phyloP scores from a whole-genome alignment of 2,329 filamentous ascomycete species.

The Thielaviopsis euricoi region DNA sequence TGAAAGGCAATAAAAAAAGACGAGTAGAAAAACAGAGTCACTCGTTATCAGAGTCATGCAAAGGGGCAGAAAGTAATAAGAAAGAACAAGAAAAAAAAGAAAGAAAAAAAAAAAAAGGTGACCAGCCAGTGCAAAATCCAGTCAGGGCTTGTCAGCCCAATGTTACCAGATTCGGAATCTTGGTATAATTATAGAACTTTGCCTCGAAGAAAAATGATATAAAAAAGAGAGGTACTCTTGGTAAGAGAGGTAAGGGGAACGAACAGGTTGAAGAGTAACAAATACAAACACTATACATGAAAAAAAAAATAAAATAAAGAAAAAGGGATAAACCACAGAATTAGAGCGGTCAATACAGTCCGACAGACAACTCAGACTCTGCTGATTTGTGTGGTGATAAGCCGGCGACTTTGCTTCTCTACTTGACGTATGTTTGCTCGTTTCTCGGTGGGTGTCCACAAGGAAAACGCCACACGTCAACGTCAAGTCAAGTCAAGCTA shows the following conservation, averaged over 20 bases:
- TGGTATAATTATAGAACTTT: background rate
- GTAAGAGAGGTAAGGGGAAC: background rate
- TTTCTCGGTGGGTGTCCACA: background rate
- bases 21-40: background rate
- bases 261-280: background rate
- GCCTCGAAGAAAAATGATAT: background rate
- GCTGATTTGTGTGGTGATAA: background rate
- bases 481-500: background rate
- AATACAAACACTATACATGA: background rate
- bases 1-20: background rate
- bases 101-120: background rate
- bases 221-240: background rate
- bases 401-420: background rate
- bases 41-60: background rate
- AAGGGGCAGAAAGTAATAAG: background rate
- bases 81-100: background rate
- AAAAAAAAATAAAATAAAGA: background rate
- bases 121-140: background rate
- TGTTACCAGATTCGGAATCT: background rate
- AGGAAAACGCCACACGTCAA: background rate
- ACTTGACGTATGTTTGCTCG: background rate
- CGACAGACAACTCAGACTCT: background rate
- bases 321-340: background rate
- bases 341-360: background rate
- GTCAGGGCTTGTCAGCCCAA: background rate